Evolutionary conservation across 345 rosid species (phyloP).

Genomic region (Sonneratia alba): DNA sequence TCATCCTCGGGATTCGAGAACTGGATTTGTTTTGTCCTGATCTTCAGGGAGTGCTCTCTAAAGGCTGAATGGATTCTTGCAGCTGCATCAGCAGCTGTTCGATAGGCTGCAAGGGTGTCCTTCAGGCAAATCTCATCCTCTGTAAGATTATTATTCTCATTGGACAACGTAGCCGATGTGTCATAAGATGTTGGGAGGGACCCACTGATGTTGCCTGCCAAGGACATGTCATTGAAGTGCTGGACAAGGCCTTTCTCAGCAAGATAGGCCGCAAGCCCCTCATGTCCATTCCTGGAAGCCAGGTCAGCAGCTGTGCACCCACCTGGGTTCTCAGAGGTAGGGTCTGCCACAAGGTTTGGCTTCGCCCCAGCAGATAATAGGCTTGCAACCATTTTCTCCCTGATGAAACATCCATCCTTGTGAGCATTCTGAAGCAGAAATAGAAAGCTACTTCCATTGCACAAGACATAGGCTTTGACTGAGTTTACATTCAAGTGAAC

Average conservation of each 20-base stretch:
- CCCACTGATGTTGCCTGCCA: slow-evolving; percentile 84
- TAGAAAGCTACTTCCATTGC: neutral
- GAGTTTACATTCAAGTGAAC: neutral
- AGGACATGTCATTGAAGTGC: slow-evolving; percentile 66
- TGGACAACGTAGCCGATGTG: slow-evolving; percentile 2
- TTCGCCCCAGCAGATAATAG: slow-evolving; percentile 90
- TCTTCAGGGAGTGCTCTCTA: slow-evolving; percentile 65
- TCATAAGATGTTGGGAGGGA: slow-evolving; percentile 39
- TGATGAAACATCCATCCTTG: slow-evolving; percentile 13
- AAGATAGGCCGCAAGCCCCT: slow-evolving; percentile 82
- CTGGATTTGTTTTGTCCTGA: slow-evolving; percentile 37
- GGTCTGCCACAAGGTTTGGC: slow-evolving; percentile 79
- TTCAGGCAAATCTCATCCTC: slow-evolving; percentile 64
- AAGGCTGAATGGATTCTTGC: slow-evolving; percentile 77
- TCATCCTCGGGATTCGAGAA: slow-evolving; percentile 54
- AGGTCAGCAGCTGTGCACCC: slow-evolving; percentile 86
- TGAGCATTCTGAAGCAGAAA: neutral
- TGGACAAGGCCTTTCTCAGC: slow-evolving; percentile 78
- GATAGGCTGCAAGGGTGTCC: slow-evolving; percentile 73
- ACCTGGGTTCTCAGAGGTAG: slow-evolving; percentile 50
- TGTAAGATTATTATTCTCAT: slow-evolving; percentile 20
- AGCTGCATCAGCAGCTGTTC: slow-evolving; percentile 89
- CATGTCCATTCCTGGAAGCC: slow-evolving; percentile 62
- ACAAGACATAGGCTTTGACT: neutral
- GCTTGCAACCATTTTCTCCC: slow-evolving; percentile 84